Conservation (phyloP, 768 basidiomycete species). For the Fomitopsis pulvina region DNA sequence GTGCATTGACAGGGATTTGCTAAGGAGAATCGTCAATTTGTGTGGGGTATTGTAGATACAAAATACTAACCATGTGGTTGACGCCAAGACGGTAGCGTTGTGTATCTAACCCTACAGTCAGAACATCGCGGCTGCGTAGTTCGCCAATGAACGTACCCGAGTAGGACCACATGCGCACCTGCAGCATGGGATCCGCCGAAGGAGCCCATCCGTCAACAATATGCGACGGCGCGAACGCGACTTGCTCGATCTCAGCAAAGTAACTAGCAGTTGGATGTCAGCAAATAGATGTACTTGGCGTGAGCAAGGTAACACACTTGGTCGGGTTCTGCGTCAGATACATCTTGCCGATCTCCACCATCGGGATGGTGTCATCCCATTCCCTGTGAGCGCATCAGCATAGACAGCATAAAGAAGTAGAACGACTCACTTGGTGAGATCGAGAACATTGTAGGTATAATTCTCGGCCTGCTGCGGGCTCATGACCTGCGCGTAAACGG, state of each 20-base stretch:
- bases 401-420: not conserved
- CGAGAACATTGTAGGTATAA: conserved; percentile 43
- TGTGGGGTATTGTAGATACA: not conserved
- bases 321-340: conserved; percentile 31
- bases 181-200: conserved; percentile 51
- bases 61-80: conserved; percentile 24
- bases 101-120: conserved; percentile 22
- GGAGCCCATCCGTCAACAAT: conserved; percentile 42
- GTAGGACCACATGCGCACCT: conserved; percentile 53
- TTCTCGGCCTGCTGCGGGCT: conserved; percentile 44
- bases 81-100: conserved; percentile 33
- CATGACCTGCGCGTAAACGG: conserved; percentile 50
- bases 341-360: conserved; percentile 31
- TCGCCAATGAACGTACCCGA: conserved; percentile 27
- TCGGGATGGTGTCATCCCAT: conserved; percentile 28
- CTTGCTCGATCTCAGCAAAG: conserved; percentile 35
- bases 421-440: conserved; percentile 37
- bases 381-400: conserved; percentile 18
- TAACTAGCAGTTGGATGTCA: conserved; percentile 14
- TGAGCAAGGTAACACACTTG: conserved; percentile 12
- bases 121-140: not conserved
- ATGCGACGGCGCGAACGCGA: conserved; percentile 45
- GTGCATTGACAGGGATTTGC: conserved; percentile 35
- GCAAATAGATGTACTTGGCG: not conserved
- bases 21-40: conserved; percentile 6